These are phyloP conservation scores for Aspergillus sp. DNA, from an alignment of 2,329 filamentous ascomycete genomes.

Conservation along the genomic window DNA sequence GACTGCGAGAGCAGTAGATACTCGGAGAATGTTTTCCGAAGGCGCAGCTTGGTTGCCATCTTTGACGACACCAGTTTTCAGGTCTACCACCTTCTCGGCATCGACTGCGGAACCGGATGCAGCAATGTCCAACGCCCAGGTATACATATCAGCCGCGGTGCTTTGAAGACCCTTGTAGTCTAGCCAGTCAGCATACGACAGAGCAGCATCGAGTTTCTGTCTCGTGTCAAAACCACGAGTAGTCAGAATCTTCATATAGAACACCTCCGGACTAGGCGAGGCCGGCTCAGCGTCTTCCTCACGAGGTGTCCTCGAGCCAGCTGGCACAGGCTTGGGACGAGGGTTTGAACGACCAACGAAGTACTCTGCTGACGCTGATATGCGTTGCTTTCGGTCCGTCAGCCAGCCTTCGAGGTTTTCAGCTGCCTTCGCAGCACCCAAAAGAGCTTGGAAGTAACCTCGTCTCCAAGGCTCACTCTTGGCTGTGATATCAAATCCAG, in stretches of 20 bases:
- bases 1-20: conserved; percentile 74
- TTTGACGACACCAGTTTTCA: conserved; percentile 63
- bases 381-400: conserved; percentile 63
- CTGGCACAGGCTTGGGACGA: conserved; percentile 69
- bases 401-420: conserved; percentile 82
- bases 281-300: conserved; percentile 74
- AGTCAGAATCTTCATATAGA: conserved; percentile 79
- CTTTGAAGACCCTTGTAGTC: conserved; percentile 70
- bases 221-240: conserved; percentile 75
- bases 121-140: conserved; percentile 74
- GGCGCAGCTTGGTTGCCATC: conserved; percentile 55
- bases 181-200: conserved; percentile 82
- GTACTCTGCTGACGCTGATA: conserved; percentile 70
- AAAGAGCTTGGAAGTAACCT: conserved; percentile 80
- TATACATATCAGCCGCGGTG: conserved; percentile 70
- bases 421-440: conserved; percentile 72
- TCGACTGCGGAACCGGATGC: conserved; percentile 53
- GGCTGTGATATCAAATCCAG: conserved; percentile 66
- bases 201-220: conserved; percentile 76
- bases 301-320: conserved; percentile 62
- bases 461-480: conserved; percentile 83
- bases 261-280: conserved; percentile 69
- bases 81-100: conserved; percentile 55
- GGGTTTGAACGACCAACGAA: conserved; percentile 84
- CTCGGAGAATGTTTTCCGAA: conserved; percentile 72